Base-by-base conservation (phyloP, 1,284 basidiomycete species). In the Wallemia hederae region DNA sequence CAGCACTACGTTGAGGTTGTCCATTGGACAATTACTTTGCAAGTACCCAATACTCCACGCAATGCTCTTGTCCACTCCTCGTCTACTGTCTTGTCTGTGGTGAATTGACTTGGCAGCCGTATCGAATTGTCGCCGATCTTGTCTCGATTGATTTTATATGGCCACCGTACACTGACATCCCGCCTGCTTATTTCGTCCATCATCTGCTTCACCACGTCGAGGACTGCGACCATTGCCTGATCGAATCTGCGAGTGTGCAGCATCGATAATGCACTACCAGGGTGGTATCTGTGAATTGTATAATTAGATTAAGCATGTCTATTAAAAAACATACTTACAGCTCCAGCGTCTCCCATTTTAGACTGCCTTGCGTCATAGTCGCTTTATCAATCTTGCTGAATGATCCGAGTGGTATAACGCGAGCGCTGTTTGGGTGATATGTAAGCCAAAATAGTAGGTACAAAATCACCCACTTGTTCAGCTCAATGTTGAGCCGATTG, bases 221-320 rank as follows among this genome's bases (percentile, higher is more conserved):
- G 76, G 65, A 98, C 88, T 1, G 87, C 88, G 2, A 92, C 86
- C 82, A 98, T 92, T 1, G 84, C 94, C 64, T 85, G 80, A 71
- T 97, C 92, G 71, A 98, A 99, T 19, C 92, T 78, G 26, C 92
- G 78, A 67, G 94, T 94, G 69, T 97, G 91, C 55, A 97, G 74
- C 19, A 98, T 28, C 56, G 56, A 70, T 28, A 90, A 79, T 0
- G 85, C 83, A 62, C 92, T 62, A 66, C 67, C 0, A 68, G 75
- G 64, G 90, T 83, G 59, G 94, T 74, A 68, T 96, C 89, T 3
- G 86, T 86, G 1, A 49, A 31, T 19, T 22, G 15, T 58, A 7
- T 25, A 27, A 25, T 27, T 1, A 7, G 59, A 17, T 27, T 55
- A 1, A 22, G 29, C n/a, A 15, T n/a, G n/a, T n/a, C n/a, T n/a